These are phyloP conservation scores for Stachybotrys elegans DNA, from an alignment of 2,329 filamentous ascomycete genomes.

Conservation along the genomic window DNA sequence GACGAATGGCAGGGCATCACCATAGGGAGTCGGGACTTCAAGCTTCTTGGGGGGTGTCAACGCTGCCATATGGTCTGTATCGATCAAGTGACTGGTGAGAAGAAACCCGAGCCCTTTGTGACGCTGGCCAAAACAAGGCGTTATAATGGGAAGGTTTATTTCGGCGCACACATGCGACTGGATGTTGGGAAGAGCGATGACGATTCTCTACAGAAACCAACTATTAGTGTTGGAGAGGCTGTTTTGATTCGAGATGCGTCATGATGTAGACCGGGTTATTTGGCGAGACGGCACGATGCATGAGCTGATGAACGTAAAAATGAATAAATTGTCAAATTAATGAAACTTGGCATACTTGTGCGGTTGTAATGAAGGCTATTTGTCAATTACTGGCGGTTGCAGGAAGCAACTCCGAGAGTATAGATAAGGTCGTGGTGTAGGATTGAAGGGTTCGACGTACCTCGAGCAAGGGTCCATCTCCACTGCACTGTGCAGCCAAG, in stretches of 20 bases:
- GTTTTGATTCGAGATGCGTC: constrained; percentile 18
- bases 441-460: too few relatives aligned
- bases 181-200: constrained; percentile 15
- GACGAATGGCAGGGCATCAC: constrained; percentile 68
- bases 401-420: too few relatives aligned
- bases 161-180: constrained; percentile 75
- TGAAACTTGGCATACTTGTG: too few relatives aligned
- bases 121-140: constrained; percentile 84
- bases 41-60: constrained; percentile 77
- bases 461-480: too few relatives aligned
- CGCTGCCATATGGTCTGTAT: constrained; percentile 96
- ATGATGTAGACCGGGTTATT: too few relatives aligned
- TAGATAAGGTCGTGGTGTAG: too few relatives aligned
- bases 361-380: too few relatives aligned
- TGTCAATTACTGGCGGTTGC: too few relatives aligned
- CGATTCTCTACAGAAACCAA: constrained; percentile 26
- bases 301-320: too few relatives aligned
- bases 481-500: too few relatives aligned
- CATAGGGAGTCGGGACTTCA: constrained; percentile 60
- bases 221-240: constrained; percentile 45
- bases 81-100: constrained; percentile 74
- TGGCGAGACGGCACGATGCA: neutral
- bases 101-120: constrained; percentile 78
- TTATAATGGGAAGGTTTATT: constrained; percentile 79
- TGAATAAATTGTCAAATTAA: too few relatives aligned